These are phyloP conservation scores for Aspergillus unguis DNA, from an alignment of 2,329 filamentous ascomycete genomes.

Conservation along the genomic window DNA sequence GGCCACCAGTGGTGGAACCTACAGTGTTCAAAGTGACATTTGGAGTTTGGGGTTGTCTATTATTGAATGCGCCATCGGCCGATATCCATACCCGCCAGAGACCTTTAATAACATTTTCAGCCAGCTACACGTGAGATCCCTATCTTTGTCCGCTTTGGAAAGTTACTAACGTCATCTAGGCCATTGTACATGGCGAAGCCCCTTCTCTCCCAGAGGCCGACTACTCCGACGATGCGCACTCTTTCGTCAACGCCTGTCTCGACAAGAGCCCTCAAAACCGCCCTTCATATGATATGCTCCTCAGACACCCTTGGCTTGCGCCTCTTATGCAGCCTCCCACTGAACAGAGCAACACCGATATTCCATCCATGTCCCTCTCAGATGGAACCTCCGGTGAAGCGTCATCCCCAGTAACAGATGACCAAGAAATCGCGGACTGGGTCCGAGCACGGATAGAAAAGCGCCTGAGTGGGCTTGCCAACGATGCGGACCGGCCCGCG, in stretches of 20 bases:
- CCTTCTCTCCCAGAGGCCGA: conserved; percentile 75
- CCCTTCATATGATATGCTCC: conserved; percentile 88
- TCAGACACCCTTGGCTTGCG: conserved; percentile 85
- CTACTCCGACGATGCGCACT: conserved; percentile 74
- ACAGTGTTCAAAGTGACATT: conserved; percentile 96
- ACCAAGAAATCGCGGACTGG: conserved; percentile 84
- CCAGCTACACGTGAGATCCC: conserved; percentile 76
- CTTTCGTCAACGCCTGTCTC: conserved; percentile 85
- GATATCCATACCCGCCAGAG: conserved; percentile 94
- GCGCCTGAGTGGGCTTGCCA: conserved; percentile 58
- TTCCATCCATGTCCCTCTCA: conserved; percentile 36
- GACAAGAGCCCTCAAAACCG: conserved; percentile 89
- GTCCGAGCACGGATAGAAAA: conserved; percentile 68
- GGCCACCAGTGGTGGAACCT: conserved; percentile 73
- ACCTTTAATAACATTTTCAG: conserved; percentile 98
- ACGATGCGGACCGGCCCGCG: conserved; percentile 65
- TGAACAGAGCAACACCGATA: conserved; percentile 54
- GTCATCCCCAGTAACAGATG: conserved; percentile 53
- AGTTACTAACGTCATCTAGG: conserved; percentile 52
- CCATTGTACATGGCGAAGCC: conserved; percentile 96
- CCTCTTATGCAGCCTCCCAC: conserved; percentile 72
- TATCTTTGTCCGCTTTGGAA: background rate
- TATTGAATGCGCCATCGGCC: conserved; percentile 91
- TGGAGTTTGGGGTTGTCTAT: conserved; percentile 94
- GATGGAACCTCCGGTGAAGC: conserved; percentile 27